Conservation (phyloP, 805 yeast species). For the Sugiyamaella boreocaroliniensis region DNA sequence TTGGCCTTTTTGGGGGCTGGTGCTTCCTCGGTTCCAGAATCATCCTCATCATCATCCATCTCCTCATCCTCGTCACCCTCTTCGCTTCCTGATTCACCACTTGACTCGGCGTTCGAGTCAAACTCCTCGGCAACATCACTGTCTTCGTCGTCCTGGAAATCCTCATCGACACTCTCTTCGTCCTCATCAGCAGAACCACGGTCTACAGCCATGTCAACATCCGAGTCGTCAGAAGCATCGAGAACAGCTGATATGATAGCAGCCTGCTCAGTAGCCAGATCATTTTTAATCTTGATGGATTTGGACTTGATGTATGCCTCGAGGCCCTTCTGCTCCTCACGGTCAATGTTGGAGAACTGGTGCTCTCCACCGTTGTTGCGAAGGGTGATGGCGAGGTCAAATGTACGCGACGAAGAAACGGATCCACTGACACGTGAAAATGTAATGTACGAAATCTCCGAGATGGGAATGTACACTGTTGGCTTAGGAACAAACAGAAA, state of each 20-base stretch:
- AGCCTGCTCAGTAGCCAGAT: constrained; percentile 76
- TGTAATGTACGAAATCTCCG: constrained; percentile 68
- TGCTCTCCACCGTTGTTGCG: constrained; percentile 63
- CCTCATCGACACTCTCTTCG: constrained; percentile 68
- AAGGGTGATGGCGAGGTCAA: constrained; percentile 77
- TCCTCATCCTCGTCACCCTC: constrained; percentile 23
- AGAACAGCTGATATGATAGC: constrained; percentile 68
- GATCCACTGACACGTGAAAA: constrained; percentile 87
- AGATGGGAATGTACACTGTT: constrained; percentile 80
- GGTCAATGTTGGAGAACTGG: constrained; percentile 78
- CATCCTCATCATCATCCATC: constrained; percentile 19
- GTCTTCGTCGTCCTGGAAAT: constrained; percentile 54
- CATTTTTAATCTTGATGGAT: constrained; percentile 76
- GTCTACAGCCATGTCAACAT: constrained; percentile 39
- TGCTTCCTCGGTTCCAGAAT: constrained; percentile 11
- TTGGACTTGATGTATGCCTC: constrained; percentile 73
- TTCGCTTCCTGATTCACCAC: constrained; percentile 23
- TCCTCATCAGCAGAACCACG: constrained; percentile 77
- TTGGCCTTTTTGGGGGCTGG: constrained; percentile 23
- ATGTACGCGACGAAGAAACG: constrained; percentile 73
- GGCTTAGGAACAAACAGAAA: constrained; percentile 90
- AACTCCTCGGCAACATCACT: constrained; percentile 80
- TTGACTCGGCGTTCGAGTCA: constrained; percentile 52
- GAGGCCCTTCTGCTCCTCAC: constrained; percentile 78
- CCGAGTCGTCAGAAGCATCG: constrained; percentile 52